Conservation (phyloP, 129 eudicot species). For the Flaveria ramosissima region DNA sequence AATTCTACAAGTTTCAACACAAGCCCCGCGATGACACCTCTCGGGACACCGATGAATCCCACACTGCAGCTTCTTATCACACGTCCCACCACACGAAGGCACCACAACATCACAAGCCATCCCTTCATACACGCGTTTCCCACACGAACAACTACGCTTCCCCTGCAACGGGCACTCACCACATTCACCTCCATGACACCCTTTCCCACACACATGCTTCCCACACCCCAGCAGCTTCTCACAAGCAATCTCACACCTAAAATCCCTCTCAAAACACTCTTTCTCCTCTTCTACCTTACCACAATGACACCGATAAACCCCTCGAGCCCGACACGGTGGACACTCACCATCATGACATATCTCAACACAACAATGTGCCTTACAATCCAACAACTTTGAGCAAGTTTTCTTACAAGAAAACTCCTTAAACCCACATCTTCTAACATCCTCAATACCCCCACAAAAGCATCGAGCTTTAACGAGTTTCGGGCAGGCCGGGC, state of each 20-base stretch:
- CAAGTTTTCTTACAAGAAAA: conserved; percentile 71
- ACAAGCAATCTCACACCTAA: conserved; percentile 70
- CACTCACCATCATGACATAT: conserved; percentile 81
- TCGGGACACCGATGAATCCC: conserved; percentile 87
- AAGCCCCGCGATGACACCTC: conserved; percentile 83
- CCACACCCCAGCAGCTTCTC: conserved; percentile 70
- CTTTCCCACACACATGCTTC: conserved; percentile 75
- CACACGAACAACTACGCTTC: conserved; percentile 82
- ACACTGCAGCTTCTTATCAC: conserved; percentile 80
- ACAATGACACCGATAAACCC: conserved; percentile 63
- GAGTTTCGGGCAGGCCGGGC: conserved; percentile 95
- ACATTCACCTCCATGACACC: conserved; percentile 87
- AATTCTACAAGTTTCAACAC: conserved; percentile 77
- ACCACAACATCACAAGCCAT: conserved; percentile 87
- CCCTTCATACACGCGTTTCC: conserved; percentile 77
- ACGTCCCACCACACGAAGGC: conserved; percentile 88
- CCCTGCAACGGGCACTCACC: conserved; percentile 86
- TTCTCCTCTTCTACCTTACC: conserved; percentile 64
- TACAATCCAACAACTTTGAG: conserved; percentile 62
- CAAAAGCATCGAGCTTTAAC: conserved; percentile 73
- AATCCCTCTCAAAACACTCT: conserved; percentile 73
- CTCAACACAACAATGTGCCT: conserved; percentile 67
- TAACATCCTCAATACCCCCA: conserved; percentile 66
- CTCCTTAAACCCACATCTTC: conserved; percentile 88
- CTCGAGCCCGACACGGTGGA: conserved; percentile 67